Evolutionary conservation across 2,329 filamentous ascomycete genomes (phyloP).

Genomic region (Fusarium illudens): DNA sequence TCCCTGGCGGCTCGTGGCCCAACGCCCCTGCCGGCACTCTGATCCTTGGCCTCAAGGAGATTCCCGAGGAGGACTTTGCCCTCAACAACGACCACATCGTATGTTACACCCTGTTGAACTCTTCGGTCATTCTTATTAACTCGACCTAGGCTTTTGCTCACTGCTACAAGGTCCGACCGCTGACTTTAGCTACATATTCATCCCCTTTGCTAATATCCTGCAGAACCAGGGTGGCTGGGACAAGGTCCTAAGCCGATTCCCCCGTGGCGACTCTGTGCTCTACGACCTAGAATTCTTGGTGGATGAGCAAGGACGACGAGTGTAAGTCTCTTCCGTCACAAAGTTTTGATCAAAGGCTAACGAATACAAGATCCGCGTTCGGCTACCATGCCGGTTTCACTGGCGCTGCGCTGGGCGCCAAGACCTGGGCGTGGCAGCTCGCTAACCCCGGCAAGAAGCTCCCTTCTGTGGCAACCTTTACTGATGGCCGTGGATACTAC

Average conservation of each 20-base stretch:
- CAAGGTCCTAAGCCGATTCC: conserved; percentile 79
- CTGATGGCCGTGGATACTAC: conserved; percentile 67
- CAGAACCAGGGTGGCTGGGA: conserved; percentile 83
- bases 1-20: conserved; percentile 73
- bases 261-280: conserved; percentile 67
- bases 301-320: conserved; percentile 55
- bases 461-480: conserved; percentile 53
- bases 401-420: conserved; percentile 75
- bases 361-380: conserved; percentile 54
- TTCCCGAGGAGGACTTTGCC: conserved; percentile 74
- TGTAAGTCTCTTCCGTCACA: conserved; percentile 18
- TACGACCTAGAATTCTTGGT: conserved; percentile 89
- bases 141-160: conserved; percentile 67
- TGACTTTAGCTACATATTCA: conserved; percentile 55
- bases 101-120: neutral
- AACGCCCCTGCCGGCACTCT: conserved; percentile 73
- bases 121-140: neutral
- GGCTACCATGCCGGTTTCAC: conserved; percentile 81
- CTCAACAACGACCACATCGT: conserved; percentile 42
- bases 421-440: conserved; percentile 86
- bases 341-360: too few relatives aligned
- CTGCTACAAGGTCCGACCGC: conserved; percentile 66
- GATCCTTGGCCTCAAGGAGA: conserved; percentile 80
- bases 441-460: conserved; percentile 73
- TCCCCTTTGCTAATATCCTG: conserved; percentile 67